Evolutionary conservation across 202 grass and related monocot species (phyloP), one percentile per base, ranked within the genome.

Genomic region (Schoenoplectus tabernaemontani): DNA sequence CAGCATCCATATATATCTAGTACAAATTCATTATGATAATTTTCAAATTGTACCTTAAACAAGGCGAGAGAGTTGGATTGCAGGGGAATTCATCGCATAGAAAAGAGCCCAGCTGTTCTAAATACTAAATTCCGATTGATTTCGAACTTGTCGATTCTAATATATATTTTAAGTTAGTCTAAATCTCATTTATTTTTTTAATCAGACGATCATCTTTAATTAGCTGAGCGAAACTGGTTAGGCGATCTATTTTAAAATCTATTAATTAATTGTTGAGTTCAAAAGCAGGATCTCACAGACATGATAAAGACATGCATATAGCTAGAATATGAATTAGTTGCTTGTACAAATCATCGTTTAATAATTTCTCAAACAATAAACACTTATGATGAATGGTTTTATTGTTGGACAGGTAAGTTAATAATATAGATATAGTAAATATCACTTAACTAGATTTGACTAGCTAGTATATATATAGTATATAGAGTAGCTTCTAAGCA

Each of bases 401-500:
- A 42, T 42, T 68, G 62, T 64, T 16, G 62, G 60, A 7, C 62
- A 65, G 34, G 16, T 70, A 74, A 57, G 36, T 76, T 10, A 57
- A 19, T 34, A 19, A 8, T 37, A n/a, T 20, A 58, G 42, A 20
- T 77, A 37, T 9, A 38, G 26, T 76, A 33, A 19, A 77, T 37
- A 4, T 77, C 5, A 77, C 9, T 74, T 77, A 38, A 39, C 39
- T 41, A 22, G 30, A 39, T 60, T 59, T 78, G 37, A 60, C 4
- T 23, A 32, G 53, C 36, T 38, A 78, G 32, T 59, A 37, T 37
- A 37, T 2, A 2, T 37, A n/a, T n/a, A n/a, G n/a, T n/a, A n/a
- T n/a, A n/a, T n/a, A 24, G 56, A 78, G 54, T 78, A 59, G 76
- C 76, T 78, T 78, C 9, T 15, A 61, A 78, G 54, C 76, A 42